Evolutionary conservation across 495 filamentous ascomycete species (phyloP), one percentile per base, ranked within the genome.

Genomic region (Tuber calosporum): DNA sequence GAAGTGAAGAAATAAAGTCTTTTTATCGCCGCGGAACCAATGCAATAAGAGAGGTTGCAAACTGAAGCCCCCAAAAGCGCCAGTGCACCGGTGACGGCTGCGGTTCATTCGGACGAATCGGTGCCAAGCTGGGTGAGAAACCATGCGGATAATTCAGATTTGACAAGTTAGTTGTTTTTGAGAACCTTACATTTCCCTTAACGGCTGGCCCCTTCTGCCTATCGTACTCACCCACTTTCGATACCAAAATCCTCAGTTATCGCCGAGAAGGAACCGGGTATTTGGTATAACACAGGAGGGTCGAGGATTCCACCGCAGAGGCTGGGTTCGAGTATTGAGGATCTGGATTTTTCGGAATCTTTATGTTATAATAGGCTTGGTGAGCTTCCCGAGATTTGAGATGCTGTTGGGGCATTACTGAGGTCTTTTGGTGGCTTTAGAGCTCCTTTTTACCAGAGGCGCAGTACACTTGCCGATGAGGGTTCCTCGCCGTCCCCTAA

Each of bases 401-500:
- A 58, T 58, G 48, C n/a, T 30, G 48, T 58, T 58, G n/a, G 30
- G 11, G 48, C n/a, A 30, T 13, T 58, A 30, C 48, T 58, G n/a
- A 58, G 48, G n/a, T 1, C 9, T 26, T 58, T 58, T 58, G 48
- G 48, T 58, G 48, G 48, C n/a, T 58, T 58, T 58, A 58, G 48
- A 58, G 48, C n/a, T 58, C 48, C n/a, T 58, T 58, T 15, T 58
- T 30, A 58, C 48, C 48, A 58, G n/a, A 58, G n/a, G 48, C 0
- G n/a, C n/a, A 13, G 22, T 30, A 13, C 30, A 22, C 48, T 30
- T 58, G 48, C n/a, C 48, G 48, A 58, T 58, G 48, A 48, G n/a
- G 48, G 22, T 58, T 48, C 48, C 48, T 58, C 48, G 48, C 48
- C n/a, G n/a, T 58, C n/a, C 48, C 48, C 48, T 48, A 58, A 58